Conservation (phyloP, 371 early-diverging fungal genomes). For the Mycotypha africana region DNA sequence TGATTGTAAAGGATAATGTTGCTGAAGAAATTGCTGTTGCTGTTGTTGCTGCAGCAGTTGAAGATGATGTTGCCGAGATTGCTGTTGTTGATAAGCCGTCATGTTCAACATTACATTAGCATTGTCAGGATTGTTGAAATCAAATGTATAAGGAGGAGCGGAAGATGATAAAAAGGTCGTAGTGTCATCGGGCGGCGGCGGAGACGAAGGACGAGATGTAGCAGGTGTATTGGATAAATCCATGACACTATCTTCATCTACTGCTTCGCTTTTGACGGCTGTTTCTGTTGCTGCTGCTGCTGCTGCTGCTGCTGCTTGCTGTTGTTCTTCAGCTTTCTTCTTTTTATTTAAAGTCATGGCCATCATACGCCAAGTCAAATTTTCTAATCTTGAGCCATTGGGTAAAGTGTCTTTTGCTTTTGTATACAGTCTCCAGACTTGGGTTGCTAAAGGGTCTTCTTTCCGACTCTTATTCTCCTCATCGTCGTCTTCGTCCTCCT, state of each 20-base stretch:
- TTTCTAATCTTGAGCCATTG: slow-evolving; percentile 61
- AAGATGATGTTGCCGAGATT: not conserved
- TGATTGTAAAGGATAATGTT: slow-evolving; percentile 3
- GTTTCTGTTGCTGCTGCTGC: not conserved
- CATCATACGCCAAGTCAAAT: slow-evolving; percentile 72
- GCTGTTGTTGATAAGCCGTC: not conserved
- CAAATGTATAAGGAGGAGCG: slow-evolving; percentile 15
- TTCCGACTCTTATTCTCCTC: slow-evolving; percentile 23
- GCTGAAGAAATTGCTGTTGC: too few species aligned
- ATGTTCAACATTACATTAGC: too few species aligned
- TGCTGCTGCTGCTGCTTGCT: not conserved
- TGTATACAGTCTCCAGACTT: slow-evolving; percentile 67
- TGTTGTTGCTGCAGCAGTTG: slow-evolving; percentile 2
- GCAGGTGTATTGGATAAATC: not conserved
- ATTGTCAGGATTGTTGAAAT: too few species aligned
- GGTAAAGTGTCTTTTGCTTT: slow-evolving; percentile 65
- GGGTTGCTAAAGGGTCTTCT: slow-evolving; percentile 53
- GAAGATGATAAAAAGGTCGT: slow-evolving; percentile 13
- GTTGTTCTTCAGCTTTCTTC: slow-evolving; percentile 10
- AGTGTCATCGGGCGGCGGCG: not conserved
- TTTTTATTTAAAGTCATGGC: slow-evolving; percentile 52
- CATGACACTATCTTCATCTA: slow-evolving; percentile 3
- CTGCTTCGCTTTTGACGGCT: slow-evolving; percentile 5
- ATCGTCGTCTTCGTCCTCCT: slow-evolving; percentile 1
- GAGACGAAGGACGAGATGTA: not conserved